These are phyloP conservation scores for Talaromyces wortmannii DNA, from an alignment of 495 filamentous ascomycete species.

Conservation along the genomic window DNA sequence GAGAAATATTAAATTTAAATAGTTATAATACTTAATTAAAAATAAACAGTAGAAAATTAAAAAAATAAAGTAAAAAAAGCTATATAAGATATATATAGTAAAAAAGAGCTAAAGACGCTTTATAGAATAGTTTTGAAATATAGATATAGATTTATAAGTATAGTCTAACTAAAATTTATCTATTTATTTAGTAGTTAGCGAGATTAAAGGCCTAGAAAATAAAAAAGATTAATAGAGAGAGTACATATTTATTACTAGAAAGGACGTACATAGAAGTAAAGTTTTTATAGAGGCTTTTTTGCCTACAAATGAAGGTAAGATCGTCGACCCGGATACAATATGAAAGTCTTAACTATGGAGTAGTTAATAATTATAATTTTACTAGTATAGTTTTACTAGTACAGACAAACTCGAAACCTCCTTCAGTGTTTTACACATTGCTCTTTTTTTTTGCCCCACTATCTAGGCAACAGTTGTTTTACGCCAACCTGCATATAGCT, in stretches of 20 bases:
- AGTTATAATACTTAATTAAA: background rate
- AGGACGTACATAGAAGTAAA: background rate
- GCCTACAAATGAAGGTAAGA: background rate
- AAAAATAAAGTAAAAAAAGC: background rate
- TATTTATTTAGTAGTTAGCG: background rate
- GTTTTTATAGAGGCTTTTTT: background rate
- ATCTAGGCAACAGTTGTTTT: no score
- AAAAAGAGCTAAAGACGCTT: background rate
- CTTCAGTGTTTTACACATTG: no score
- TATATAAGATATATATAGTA: background rate
- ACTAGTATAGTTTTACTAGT: no score
- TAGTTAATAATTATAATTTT: no score
- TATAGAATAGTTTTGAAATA: background rate
- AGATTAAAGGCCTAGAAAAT: background rate
- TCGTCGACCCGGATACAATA: background rate
- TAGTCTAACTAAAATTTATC: background rate
- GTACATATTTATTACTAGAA: background rate
- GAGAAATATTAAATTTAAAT: background rate
- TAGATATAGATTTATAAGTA: background rate
- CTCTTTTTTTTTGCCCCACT: no score
- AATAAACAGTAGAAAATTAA: background rate
- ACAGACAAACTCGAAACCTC: no score
- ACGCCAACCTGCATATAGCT: no score
- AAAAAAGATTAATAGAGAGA: background rate
- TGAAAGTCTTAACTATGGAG: background rate